These are phyloP conservation scores for Serendipita vermifera DNA, from an alignment of 768 basidiomycete genomes.

Conservation along the genomic window DNA sequence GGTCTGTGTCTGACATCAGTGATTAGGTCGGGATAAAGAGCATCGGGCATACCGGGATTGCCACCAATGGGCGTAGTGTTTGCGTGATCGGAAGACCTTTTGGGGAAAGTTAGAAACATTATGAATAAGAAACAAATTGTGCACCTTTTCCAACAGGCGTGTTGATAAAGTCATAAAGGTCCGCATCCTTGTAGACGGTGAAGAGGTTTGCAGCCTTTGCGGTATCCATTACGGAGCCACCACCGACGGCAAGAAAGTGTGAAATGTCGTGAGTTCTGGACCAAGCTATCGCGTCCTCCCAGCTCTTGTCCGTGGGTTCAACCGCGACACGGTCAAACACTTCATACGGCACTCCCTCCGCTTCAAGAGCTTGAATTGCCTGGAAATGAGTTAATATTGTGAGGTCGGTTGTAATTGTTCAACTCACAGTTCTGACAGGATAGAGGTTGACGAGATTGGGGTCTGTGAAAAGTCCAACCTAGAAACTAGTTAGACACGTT, in stretches of 20 bases:
- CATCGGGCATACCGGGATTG: conserved; percentile 20
- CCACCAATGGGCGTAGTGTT: conserved; percentile 70
- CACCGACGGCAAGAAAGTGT: conserved; percentile 85
- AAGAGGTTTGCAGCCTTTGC: conserved; percentile 94
- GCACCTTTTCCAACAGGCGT: conserved; percentile 72
- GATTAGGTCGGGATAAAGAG: background rate
- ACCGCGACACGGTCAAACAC: conserved; percentile 70
- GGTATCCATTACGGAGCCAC: conserved; percentile 92
- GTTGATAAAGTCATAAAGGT: conserved; percentile 93
- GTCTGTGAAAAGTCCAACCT: conserved; percentile 94
- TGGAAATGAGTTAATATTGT: conserved; percentile 21
- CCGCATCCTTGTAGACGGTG: conserved; percentile 80
- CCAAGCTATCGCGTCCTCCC: conserved; percentile 80
- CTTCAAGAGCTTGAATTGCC: conserved; percentile 70
- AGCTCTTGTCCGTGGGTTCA: conserved; percentile 87
- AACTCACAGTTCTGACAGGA: conserved; percentile 67
- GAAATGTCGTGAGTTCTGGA: conserved; percentile 77
- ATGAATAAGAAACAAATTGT: background rate
- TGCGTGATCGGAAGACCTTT: conserved; percentile 63
- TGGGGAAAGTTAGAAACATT: background rate
- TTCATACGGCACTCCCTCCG: conserved; percentile 63
- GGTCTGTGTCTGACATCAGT: conserved; percentile 37
- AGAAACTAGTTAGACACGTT: conserved; percentile 10
- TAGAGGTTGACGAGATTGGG: conserved; percentile 65
- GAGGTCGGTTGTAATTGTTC: conserved; percentile 11